These are phyloP conservation scores for Exsudoporus frostii DNA, from an alignment of 768 basidiomycete genomes.

Conservation along the genomic window DNA sequence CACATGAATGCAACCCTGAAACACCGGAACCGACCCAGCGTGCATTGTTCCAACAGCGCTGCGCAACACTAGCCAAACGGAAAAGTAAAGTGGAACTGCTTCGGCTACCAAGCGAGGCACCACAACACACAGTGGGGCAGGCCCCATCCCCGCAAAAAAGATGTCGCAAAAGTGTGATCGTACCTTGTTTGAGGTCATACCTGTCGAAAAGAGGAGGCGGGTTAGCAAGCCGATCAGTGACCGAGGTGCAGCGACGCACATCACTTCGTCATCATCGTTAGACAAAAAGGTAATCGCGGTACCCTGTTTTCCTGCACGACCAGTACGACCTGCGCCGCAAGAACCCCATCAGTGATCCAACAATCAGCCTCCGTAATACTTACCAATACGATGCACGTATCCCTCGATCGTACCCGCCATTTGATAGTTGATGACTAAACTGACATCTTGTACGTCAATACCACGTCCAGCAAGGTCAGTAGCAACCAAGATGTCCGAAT, in stretches of 20 bases:
- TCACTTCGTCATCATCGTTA: constrained; percentile 95
- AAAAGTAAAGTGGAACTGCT: background rate
- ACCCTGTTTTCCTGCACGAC: constrained; percentile 95
- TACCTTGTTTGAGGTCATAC: constrained; percentile 95
- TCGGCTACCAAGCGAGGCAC: too few species aligned
- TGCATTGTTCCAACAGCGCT: too few species aligned
- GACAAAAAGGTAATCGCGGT: constrained; percentile 93
- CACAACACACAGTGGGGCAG: too few species aligned
- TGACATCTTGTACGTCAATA: constrained; percentile 98
- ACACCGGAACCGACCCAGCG: constrained; percentile 12
- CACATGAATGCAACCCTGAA: background rate
- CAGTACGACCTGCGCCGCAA: constrained; percentile 77
- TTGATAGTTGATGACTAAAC: constrained; percentile 94
- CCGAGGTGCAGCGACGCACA: constrained; percentile 54
- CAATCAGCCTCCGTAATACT: constrained; percentile 23
- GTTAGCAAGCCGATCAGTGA: background rate
- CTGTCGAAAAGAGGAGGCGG: constrained; percentile 36
- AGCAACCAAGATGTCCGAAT: constrained; percentile 87
- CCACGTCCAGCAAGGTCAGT: constrained; percentile 98
- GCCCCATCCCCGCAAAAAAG: too few species aligned
- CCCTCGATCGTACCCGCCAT: constrained; percentile 97
- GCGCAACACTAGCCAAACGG: too few species aligned
- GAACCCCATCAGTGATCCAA: constrained; percentile 1
- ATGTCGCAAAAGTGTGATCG: constrained; percentile 13
- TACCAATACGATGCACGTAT: constrained; percentile 97